phyloP scores from a whole-genome alignment of 257 asterid genomes.

The Haberlea rhodopensis region DNA sequence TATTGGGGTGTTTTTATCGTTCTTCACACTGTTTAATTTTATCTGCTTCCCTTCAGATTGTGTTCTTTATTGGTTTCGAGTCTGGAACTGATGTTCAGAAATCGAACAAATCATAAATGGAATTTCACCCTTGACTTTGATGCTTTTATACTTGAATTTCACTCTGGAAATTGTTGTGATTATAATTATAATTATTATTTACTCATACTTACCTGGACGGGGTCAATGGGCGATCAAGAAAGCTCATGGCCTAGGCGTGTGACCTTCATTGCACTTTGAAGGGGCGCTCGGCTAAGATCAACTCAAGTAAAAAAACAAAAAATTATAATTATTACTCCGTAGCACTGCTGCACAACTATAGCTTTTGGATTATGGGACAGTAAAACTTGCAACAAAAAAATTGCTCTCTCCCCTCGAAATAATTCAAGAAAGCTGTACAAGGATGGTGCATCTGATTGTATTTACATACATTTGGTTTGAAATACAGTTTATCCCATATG shows the following conservation, averaged over 20 bases:
- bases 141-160: neutral
- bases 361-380: neutral
- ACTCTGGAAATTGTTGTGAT: neutral
- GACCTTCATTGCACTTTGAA: no score
- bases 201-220: conserved; percentile 46
- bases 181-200: no score
- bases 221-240: conserved; percentile 35
- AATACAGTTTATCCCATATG: no score
- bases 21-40: neutral
- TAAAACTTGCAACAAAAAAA: neutral
- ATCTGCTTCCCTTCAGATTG: neutral
- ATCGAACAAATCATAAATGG: neutral
- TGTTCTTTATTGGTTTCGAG: neutral
- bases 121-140: neutral
- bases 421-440: no score
- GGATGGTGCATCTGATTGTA: no score
- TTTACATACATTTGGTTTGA: no score
- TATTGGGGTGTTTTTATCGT: neutral
- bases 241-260: conserved; percentile 42
- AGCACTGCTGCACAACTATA: neutral
- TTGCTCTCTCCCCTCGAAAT: neutral
- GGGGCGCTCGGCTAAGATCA: no score
- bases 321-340: neutral
- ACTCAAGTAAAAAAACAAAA: no score
- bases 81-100: neutral